These are phyloP conservation scores for Euphorbia lathyris DNA, from an alignment of 345 rosid genomes.

Conservation along the genomic window DNA sequence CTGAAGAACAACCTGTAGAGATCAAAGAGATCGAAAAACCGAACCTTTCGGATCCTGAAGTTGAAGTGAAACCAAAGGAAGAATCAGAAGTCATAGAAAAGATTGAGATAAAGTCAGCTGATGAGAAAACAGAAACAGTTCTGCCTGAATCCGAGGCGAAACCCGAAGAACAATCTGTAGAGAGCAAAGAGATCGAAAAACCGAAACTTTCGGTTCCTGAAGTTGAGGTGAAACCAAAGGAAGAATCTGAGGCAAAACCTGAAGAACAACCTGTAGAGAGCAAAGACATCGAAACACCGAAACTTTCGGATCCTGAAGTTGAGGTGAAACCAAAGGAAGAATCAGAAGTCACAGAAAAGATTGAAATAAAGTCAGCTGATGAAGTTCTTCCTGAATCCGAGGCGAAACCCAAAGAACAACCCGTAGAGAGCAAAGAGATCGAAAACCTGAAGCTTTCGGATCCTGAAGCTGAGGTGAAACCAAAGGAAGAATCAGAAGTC, in stretches of 20 bases:
- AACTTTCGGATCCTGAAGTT: background rate
- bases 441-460: background rate
- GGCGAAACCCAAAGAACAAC: background rate
- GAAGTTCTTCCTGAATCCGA: background rate
- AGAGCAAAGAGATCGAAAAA: background rate
- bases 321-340: slow-evolving; percentile 1
- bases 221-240: background rate
- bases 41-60: background rate
- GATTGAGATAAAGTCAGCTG: no score
- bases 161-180: background rate
- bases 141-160: slow-evolving; percentile 2
- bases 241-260: slow-evolving; percentile 1
- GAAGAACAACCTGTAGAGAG: background rate
- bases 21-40: slow-evolving; percentile 1
- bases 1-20: background rate
- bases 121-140: background rate
- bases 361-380: slow-evolving; percentile 3
- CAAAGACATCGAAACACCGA: background rate
- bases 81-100: slow-evolving; percentile 3
- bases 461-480: background rate
- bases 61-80: slow-evolving; percentile 6
- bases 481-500: slow-evolving; percentile 9
- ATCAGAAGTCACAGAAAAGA: slow-evolving; percentile 6
- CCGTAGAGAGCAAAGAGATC: background rate
- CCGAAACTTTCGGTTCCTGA: slow-evolving; percentile 1